Evolutionary conservation across 169 alveolate genomes (phyloP), one percentile per base, ranked within the genome.

Genomic region (Plasmodium gonderi): DNA sequence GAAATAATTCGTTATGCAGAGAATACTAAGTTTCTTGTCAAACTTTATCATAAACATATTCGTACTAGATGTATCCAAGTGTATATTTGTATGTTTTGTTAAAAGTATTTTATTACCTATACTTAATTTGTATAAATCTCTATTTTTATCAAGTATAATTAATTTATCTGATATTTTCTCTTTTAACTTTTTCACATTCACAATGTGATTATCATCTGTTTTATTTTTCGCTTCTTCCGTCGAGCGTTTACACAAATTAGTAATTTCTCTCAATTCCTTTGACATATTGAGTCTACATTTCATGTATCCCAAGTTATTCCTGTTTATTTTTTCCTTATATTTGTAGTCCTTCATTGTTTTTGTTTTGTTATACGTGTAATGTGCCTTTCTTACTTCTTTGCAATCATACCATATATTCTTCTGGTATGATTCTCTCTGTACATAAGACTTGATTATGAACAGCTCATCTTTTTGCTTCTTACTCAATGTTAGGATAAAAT

Each of bases 271-370:
- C 36, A 81, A 31, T 81, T 81, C 81, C n/a, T 7, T 26, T 12
- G 75, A 68, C 2, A 67, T 23, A 54, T 74, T 54, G 29, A 5
- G n/a, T 20, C 0, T 14, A 33, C 74, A 33, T 40, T 12, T 8
- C 36, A 29, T 31, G 0, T 9, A 7, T 8, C 9, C 26, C 60
- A 33, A n/a, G 5, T 9, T 2, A 64, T 31, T 54, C 17, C 14
- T 68, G 29, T 26, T 40, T 42, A 75, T 40, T 29, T 82, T 82
- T 3, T 75, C 26, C 23, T 85, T 75, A 33, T 85, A 85, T 40
- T 75, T 85, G 79, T 75, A 85, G 68, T 85, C 87, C 42, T 51
- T 75, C 26, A 85, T 45, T 33, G 89, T 36, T 75, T 85, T 85
- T n/a, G 64, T 11, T 33, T 78, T 85, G 29, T 54, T 44, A 54